phyloP scores from a whole-genome alignment of 768 basidiomycete genomes.

The Atractiella rhizophila region DNA sequence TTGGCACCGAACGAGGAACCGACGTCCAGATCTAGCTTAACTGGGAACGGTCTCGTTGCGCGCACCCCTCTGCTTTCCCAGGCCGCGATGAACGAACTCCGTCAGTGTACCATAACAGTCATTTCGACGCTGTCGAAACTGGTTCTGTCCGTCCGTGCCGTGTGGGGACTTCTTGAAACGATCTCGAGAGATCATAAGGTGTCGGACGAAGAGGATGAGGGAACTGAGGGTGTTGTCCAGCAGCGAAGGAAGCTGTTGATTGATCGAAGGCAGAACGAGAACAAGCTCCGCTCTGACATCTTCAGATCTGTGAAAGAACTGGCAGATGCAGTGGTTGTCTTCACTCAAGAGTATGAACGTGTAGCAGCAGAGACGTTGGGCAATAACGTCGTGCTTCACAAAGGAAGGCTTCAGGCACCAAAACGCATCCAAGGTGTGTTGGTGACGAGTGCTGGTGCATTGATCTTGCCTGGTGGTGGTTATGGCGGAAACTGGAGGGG shows the following conservation, averaged over 20 bases:
- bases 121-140: conserved; percentile 71
- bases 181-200: conserved; percentile 3
- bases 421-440: conserved; percentile 4
- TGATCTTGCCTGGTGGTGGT: conserved; percentile 58
- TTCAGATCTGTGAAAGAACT: conserved; percentile 2
- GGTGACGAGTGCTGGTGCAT: conserved; percentile 28
- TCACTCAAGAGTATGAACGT: conserved; percentile 1
- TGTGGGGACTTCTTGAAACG: conserved; percentile 9
- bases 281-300: conserved; percentile 7
- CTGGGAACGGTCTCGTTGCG: background rate
- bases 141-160: conserved; percentile 64
- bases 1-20: background rate
- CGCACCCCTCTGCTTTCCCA: background rate
- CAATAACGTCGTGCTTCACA: background rate
- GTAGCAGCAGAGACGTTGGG: conserved; percentile 1
- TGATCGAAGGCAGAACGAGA: conserved; percentile 1
- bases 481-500: conserved; percentile 54
- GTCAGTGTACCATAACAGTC: conserved; percentile 25
- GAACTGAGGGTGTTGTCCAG: background rate
- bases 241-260: background rate
- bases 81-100: conserved; percentile 15
- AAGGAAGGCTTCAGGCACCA: background rate
- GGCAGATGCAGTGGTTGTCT: conserved; percentile 1
- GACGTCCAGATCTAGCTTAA: background rate
- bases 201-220: conserved; percentile 1